Percentiles rank a stretch among this genome's conserved stretches.
Evolutionary conservation across 1,284 basidiomycete genomes (phyloP).

Genomic region (Malassezia psittaci): DNA sequence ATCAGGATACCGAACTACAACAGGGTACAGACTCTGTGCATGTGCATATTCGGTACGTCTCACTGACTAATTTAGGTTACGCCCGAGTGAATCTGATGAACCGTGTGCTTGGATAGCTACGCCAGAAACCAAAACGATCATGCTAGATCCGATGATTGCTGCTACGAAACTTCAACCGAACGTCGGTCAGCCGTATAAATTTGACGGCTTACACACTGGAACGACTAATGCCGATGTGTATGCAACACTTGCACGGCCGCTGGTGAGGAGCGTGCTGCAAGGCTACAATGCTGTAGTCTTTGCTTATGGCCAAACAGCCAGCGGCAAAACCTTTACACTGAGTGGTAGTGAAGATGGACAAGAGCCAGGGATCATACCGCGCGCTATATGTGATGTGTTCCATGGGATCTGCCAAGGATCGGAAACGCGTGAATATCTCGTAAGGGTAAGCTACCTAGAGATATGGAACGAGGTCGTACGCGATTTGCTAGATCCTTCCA

Average conservation of each 20-base stretch:
- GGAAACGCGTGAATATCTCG: slow-evolving; percentile 66
- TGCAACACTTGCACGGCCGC: slow-evolving; percentile 67
- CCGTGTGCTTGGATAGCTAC: slow-evolving; percentile 35
- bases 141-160: slow-evolving; percentile 26
- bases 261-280: slow-evolving; percentile 54
- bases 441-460: slow-evolving; percentile 87
- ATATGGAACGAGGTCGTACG: slow-evolving; percentile 92
- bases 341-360: slow-evolving; percentile 50
- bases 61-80: neutral
- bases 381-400: slow-evolving; percentile 43
- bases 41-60: slow-evolving; percentile 26
- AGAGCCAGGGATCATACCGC: slow-evolving; percentile 40
- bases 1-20: slow-evolving; percentile 1
- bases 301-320: slow-evolving; percentile 49
- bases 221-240: slow-evolving; percentile 78
- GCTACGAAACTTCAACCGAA: slow-evolving; percentile 21
- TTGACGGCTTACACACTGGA: slow-evolving; percentile 66
- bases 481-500: slow-evolving; percentile 69
- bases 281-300: slow-evolving; percentile 41
- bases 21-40: slow-evolving; percentile 4
- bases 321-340: slow-evolving; percentile 35
- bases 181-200: slow-evolving; percentile 27
- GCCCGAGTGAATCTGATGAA: slow-evolving; percentile 15
- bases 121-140: slow-evolving; percentile 19
- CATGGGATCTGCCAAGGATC: slow-evolving; percentile 49